Evolutionary conservation across 2,329 filamentous ascomycete species (phyloP), one percentile per base, ranked within the genome.

Genomic region (Monilinia aucupariae): DNA sequence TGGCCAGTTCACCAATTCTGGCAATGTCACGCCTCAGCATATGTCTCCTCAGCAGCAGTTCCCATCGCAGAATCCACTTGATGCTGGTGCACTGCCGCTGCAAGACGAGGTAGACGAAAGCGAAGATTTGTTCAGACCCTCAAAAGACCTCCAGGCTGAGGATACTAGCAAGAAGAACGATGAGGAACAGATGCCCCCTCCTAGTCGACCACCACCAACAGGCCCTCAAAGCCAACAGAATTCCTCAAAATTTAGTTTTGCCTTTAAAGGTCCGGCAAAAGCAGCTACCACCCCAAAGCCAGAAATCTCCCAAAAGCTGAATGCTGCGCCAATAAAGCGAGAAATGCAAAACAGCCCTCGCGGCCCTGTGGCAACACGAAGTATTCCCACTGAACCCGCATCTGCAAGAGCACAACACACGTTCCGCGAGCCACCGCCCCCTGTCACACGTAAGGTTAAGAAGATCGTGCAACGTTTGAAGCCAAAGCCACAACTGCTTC

Each of bases 201-300:
- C 84, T 13, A 56, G 15, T 63, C 82, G 83, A 63, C 78, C 71
- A n/a, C 73, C 77, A 15, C 78, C 81, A 41, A 76, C 78, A 4
- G 74, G 75, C 20, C 75, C 77, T 1, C 77, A 78, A 61, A 71
- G 64, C 45, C 71, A 71, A 50, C 70, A 73, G 61, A 71, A 70
- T 59, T 73, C 74, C 55, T 85, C 85, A 51, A 94, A 93, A 76
- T 96, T 97, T 72, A 96, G 91, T 74, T 97, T 97, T 74, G 91
- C 92, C 1, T 91, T 97, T 75, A 97, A 97, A 74, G 83, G 87
- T 12, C 83, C 88, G 49, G 82, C 80, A 13, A 87, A 87, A 68
- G 77, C 81, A 9, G 76, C 80, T 2, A 77, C 83, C 17, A 77
- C 85, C 10, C 78, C 80, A 15, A 86, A 87, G 67, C 83, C 71